Evolutionary conservation across 805 yeast genomes (phyloP).

Genomic region (Priceomyces melissophilus): DNA sequence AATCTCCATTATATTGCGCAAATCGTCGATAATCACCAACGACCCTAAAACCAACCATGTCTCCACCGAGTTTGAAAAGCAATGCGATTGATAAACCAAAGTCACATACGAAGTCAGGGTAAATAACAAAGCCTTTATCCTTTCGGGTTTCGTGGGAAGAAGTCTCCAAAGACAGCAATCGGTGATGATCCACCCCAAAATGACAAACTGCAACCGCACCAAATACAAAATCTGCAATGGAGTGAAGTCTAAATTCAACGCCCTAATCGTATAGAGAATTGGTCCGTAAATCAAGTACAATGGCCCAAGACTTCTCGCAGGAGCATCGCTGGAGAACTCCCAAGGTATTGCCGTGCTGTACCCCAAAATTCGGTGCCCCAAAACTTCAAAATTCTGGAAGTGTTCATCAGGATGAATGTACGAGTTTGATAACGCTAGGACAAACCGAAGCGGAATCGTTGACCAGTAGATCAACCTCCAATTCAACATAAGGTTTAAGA

Average conservation of each 20-base stretch:
- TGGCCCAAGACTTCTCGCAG: constrained; percentile 72
- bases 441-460: constrained; percentile 47
- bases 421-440: constrained; percentile 64
- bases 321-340: constrained; percentile 64
- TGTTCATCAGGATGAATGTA: constrained; percentile 98
- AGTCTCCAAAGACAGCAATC: constrained; percentile 46
- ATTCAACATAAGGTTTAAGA: constrained; percentile 10
- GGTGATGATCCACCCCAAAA: constrained; percentile 32
- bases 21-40: constrained; percentile 47
- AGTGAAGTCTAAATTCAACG: constrained; percentile 32
- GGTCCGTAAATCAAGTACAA: constrained; percentile 71
- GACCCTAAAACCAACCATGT: constrained; percentile 51
- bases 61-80: constrained; percentile 87
- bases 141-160: constrained; percentile 47
- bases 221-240: constrained; percentile 54
- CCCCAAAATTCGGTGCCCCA: constrained; percentile 48
- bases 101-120: constrained; percentile 65
- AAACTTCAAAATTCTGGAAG: constrained; percentile 81
- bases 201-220: constrained; percentile 49
- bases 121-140: constrained; percentile 46
- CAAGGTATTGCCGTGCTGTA: constrained; percentile 59
- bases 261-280: constrained; percentile 32
- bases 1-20: constrained; percentile 22
- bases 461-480: constrained; percentile 50
- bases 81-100: constrained; percentile 76